Percentiles rank a stretch among this genome's conserved stretches.
Conservation (phyloP, 495 filamentous ascomycete species). For the Tuber calosporum region DNA sequence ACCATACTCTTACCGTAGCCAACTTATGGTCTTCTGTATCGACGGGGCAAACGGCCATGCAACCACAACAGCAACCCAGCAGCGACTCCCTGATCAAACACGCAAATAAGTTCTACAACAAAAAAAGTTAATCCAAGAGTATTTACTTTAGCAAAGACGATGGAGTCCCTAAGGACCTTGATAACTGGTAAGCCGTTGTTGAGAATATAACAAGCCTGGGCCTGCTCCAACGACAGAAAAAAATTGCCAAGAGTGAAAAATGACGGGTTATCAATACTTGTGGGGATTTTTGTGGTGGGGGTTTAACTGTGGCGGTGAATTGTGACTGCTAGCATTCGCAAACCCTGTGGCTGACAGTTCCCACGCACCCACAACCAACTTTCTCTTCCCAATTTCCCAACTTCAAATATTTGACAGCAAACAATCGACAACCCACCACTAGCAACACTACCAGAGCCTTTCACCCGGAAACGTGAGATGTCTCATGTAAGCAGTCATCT, state of each 20-base stretch:
- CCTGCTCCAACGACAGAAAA: background rate
- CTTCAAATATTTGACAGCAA: constrained; percentile 26
- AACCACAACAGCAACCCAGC: background rate
- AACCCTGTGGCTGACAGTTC: constrained; percentile 19
- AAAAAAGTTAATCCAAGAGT: background rate
- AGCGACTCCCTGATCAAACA: background rate
- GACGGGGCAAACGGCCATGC: background rate
- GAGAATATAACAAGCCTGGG: background rate
- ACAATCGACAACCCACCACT: constrained; percentile 20
- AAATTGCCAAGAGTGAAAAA: background rate
- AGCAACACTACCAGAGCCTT: constrained; percentile 16
- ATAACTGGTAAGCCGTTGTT: background rate
- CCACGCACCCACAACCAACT: constrained; percentile 19
- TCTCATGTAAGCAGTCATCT: constrained; percentile 34
- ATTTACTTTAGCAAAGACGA: background rate
- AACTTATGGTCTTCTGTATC: background rate
- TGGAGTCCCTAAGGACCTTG: background rate
- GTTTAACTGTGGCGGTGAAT: background rate
- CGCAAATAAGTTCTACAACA: background rate
- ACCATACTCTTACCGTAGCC: background rate
- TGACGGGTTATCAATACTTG: background rate
- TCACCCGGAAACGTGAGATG: constrained; percentile 35
- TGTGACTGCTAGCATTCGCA: constrained; percentile 32
- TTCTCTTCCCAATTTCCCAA: constrained; percentile 20
- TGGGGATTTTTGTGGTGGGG: background rate